Percentiles rank a stretch among this genome's conserved stretches.
Conservation (phyloP, 768 basidiomycete genomes). For the Neoboletus magnificus region DNA sequence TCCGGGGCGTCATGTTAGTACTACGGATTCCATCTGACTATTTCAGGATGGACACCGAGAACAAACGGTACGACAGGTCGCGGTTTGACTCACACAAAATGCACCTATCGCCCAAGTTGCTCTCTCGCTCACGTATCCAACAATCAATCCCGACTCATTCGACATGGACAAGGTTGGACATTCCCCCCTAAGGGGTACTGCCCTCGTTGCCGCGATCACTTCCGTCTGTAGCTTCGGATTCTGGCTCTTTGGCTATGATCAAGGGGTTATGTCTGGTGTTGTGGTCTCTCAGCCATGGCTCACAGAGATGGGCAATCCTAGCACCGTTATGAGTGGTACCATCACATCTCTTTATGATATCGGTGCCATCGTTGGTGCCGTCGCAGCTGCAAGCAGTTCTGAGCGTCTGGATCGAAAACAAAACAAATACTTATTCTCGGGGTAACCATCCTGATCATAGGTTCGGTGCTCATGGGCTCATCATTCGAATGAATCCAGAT, state of each 20-base stretch:
- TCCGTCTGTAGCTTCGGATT: conserved; percentile 16
- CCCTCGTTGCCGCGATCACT: conserved; percentile 14
- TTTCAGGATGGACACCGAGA: not conserved
- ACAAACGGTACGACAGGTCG: not conserved
- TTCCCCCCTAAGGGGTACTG: conserved; percentile 2
- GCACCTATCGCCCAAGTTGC: not conserved
- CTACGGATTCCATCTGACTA: not conserved
- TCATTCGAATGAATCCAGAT: conserved; percentile 11
- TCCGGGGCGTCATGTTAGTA: not conserved
- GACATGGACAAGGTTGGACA: conserved; percentile 14
- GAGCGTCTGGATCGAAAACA: conserved; percentile 12
- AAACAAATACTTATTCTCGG: conserved; percentile 11
- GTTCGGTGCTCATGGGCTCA: conserved; percentile 12
- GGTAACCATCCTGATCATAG: conserved; percentile 3
- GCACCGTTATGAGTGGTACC: conserved; percentile 15
- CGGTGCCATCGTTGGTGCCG: conserved; percentile 11
- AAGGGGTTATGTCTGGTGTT: conserved; percentile 17
- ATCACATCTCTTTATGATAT: conserved; percentile 17
- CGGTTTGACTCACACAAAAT: not conserved
- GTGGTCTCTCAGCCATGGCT: conserved; percentile 13
- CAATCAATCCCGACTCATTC: not conserved
- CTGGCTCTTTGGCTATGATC: conserved; percentile 17
- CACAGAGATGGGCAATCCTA: conserved; percentile 12
- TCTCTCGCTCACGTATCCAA: not conserved
- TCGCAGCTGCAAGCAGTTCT: conserved; percentile 11